Evolutionary conservation across 1,284 basidiomycete species (phyloP), one percentile per base, ranked within the genome.

Genomic region (Somion occarium): DNA sequence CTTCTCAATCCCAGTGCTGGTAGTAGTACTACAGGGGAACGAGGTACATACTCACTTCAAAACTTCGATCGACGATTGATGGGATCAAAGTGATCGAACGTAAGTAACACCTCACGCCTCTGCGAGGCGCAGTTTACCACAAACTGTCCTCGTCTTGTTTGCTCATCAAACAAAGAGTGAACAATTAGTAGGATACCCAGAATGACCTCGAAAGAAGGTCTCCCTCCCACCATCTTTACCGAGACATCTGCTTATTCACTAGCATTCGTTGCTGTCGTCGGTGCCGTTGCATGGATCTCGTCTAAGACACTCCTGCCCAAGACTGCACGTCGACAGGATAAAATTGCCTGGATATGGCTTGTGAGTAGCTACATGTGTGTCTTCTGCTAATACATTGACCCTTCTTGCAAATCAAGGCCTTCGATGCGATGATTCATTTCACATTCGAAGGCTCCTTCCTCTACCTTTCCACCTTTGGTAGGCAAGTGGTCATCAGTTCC

Each of bases 341-440:
- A 70, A 49, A 76, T 74, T 53, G 81, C 84, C 3, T 91, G 88
- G 68, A 76, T 88, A 45, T 89, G 86, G 85, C 71, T 88, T 58
- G 86, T 88, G 58, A 60, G 73, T 63, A 1, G 11, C n/a, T 19
- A 66, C 15, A 34, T 34, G 30, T 34, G 7, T 34, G 15, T 7
- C 30, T 34, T 15, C 7, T 34, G 15, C 30, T 15, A 24, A 37
- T 37, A 23, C 25, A 22, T 25, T 12, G 30, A 15, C 19, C 37
- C 34, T 25, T 38, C 19, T 18, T 26, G 30, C 49, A 89, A n/a
- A n/a, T n/a, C n/a, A n/a, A n/a, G 82, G 76, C 82, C 9, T 91
- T 90, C 57, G 85, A 91, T 62, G 85, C 80, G 1, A 73, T 90
- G 61, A 88, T 88, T 52, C 90, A 91, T 63, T 88, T 89, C 66